A percentile compares a stretch with the other conserved stretches of the same genome.
phyloP scores from a whole-genome alignment of 805 yeast species.

The Ogataea nonfermentans region DNA sequence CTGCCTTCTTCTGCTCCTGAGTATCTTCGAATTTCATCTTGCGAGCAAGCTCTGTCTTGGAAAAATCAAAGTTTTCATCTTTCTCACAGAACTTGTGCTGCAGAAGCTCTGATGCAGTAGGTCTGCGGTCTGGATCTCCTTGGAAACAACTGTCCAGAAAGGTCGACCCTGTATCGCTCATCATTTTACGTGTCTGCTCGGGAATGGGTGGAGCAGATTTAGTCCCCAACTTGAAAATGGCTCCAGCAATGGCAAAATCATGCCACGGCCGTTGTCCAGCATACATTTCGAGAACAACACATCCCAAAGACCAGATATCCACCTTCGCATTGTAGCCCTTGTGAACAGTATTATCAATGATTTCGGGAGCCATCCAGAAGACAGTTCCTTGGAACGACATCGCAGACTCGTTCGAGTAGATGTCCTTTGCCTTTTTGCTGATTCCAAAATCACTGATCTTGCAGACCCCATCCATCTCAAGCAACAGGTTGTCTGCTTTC shows the following conservation, averaged over 20 bases:
- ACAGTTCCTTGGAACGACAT: constrained; percentile 96
- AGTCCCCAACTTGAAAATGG: constrained; percentile 84
- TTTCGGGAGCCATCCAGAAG: constrained; percentile 99
- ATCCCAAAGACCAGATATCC: constrained; percentile 97
- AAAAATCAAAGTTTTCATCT: constrained; percentile 28
- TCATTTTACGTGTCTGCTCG: constrained; percentile 68
- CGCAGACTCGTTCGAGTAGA: constrained; percentile 86
- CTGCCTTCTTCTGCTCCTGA: constrained; percentile 27
- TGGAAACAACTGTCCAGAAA: constrained; percentile 77
- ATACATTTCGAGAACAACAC: constrained; percentile 96
- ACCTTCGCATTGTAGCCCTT: constrained; percentile 97
- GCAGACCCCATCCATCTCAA: constrained; percentile 90
- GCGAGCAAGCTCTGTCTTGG: constrained; percentile 31
- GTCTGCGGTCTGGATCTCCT: constrained; percentile 77
- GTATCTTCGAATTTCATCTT: constrained; percentile 29
- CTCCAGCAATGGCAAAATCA: constrained; percentile 90
- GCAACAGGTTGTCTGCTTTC: constrained; percentile 86
- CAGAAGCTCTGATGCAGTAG: constrained; percentile 73
- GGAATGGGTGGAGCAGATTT: constrained; percentile 95
- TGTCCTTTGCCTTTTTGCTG: constrained; percentile 79
- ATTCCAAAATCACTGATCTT: constrained; percentile 97
- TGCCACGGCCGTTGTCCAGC: constrained; percentile 99
- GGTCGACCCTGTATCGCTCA: constrained; percentile 62
- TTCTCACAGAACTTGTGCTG: constrained; percentile 41
- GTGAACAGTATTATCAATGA: constrained; percentile 77